Evolutionary conservation across 108 stramenopile genomes (phyloP).

Genomic region (Halocafeteria seosinensis): DNA sequence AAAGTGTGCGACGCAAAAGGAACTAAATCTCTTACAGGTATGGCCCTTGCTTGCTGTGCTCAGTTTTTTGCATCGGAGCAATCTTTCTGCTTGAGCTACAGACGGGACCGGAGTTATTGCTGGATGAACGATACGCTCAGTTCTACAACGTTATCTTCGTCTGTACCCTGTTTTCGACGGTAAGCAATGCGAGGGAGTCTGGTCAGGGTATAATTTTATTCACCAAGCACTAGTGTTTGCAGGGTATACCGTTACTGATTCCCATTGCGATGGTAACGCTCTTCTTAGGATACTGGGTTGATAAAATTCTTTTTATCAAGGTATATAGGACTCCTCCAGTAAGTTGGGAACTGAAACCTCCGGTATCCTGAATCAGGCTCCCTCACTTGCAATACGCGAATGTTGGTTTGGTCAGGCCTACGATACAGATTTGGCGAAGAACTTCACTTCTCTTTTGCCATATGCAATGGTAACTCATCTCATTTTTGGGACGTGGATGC

Average conservation of each 20-base stretch:
- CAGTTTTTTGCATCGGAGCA: too few species aligned
- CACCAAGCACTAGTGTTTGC: too few species aligned
- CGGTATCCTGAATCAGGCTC: too few species aligned
- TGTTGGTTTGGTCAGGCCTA: too few species aligned
- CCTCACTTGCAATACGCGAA: too few species aligned
- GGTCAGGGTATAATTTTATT: too few species aligned
- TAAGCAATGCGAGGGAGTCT: too few species aligned
- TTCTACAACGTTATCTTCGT: slow-evolving; percentile 49
- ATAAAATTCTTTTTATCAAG: slow-evolving; percentile 55
- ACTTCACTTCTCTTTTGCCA: slow-evolving; percentile 18
- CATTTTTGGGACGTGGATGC: slow-evolving; percentile 27
- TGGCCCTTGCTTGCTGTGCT: too few species aligned
- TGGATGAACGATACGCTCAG: slow-evolving; percentile 48
- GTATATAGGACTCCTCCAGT: slow-evolving; percentile 51
- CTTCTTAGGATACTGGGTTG: slow-evolving; percentile 50
- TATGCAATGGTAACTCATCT: slow-evolving; percentile 22
- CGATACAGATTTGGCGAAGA: slow-evolving; percentile 8
- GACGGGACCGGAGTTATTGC: slow-evolving; percentile 43
- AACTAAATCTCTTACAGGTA: slow-evolving; percentile 40
- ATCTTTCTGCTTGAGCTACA: too few species aligned
- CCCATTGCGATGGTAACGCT: slow-evolving; percentile 41
- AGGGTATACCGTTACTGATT: slow-evolving; percentile 52
- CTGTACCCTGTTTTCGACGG: slow-evolving; percentile 48
- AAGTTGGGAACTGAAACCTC: too few species aligned
- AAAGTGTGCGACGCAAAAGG: slow-evolving; percentile 35